A percentile compares a stretch with the other conserved stretches of the same genome.
phyloP scores from a whole-genome alignment of 495 filamentous ascomycete genomes.

The Lophiotrema nucula region DNA sequence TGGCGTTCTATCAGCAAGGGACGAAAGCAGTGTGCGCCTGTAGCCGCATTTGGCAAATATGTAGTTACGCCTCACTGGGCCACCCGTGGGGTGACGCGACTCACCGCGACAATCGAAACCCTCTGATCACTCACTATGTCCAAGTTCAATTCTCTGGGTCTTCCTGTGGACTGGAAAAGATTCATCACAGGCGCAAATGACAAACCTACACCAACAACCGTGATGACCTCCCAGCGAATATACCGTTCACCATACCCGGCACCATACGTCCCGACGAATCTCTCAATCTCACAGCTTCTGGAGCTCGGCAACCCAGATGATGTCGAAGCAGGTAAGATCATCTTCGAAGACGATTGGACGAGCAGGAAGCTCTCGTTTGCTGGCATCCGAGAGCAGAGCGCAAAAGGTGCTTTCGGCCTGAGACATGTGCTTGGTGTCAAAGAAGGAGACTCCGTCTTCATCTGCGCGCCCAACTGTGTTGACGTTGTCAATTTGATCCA shows the following conservation, averaged over 20 bases:
- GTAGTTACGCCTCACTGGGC: no score
- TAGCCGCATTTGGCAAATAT: no score
- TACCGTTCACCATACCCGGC: conserved; percentile 3
- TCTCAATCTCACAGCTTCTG: conserved; percentile 7
- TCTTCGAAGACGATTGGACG: conserved; percentile 21
- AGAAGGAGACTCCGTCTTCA: conserved; percentile 8
- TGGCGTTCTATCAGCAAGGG: no score
- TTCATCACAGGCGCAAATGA: no score
- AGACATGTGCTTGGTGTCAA: conserved; percentile 1
- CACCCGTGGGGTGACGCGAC: no score
- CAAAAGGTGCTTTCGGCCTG: conserved; percentile 10
- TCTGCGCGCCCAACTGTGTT: conserved; percentile 10
- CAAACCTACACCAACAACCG: not conserved
- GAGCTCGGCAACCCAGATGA: conserved; percentile 15
- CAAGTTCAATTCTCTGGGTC: no score
- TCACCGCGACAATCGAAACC: no score
- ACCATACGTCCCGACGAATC: conserved; percentile 10
- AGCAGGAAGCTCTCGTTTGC: conserved; percentile 7
- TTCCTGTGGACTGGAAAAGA: no score
- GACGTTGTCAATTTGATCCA: conserved; percentile 15
- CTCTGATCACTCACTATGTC: no score
- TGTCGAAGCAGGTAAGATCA: conserved; percentile 2
- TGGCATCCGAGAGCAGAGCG: conserved; percentile 1
- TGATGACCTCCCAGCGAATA: not conserved
- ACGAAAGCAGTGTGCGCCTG: no score